These are phyloP conservation scores for Leptodontidium sp. DNA, from an alignment of 2,329 filamentous ascomycete genomes.

Conservation along the genomic window DNA sequence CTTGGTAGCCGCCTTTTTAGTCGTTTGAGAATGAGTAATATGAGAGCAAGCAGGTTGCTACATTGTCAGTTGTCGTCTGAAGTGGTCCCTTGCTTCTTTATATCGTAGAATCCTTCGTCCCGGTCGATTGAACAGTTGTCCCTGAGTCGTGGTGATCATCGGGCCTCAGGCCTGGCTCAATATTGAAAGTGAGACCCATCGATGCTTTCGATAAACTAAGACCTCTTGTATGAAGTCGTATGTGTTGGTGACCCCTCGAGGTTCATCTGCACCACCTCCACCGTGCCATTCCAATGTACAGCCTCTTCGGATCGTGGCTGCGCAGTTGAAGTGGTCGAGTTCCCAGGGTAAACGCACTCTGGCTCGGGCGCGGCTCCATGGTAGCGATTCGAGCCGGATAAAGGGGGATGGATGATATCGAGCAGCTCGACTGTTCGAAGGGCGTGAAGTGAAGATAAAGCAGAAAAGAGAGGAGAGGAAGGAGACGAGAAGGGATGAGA, in stretches of 20 bases:
- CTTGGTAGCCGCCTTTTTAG: no score
- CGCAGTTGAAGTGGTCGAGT: neutral
- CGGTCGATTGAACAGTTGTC: neutral
- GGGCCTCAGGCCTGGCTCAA: neutral
- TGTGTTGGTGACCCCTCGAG: neutral
- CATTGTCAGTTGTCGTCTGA: neutral
- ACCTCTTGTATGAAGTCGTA: no score
- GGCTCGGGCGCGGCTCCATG: neutral
- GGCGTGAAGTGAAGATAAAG: neutral
- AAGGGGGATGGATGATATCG: neutral
- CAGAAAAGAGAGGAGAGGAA: neutral
- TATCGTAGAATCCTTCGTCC: neutral
- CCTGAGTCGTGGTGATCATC: neutral
- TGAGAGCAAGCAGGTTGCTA: neutral
- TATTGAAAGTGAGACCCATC: conserved; percentile 1
- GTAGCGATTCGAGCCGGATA: neutral
- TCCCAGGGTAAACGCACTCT: neutral
- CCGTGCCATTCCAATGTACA: neutral
- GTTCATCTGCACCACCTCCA: neutral
- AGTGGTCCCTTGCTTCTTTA: neutral
- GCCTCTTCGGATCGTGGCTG: neutral
- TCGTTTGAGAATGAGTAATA: no score
- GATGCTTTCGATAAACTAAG: no score
- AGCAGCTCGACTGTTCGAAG: neutral
- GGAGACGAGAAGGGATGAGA: neutral